Evolutionary conservation across 345 rosid genomes (phyloP).

Genomic region (Gossypium mustelinum): DNA sequence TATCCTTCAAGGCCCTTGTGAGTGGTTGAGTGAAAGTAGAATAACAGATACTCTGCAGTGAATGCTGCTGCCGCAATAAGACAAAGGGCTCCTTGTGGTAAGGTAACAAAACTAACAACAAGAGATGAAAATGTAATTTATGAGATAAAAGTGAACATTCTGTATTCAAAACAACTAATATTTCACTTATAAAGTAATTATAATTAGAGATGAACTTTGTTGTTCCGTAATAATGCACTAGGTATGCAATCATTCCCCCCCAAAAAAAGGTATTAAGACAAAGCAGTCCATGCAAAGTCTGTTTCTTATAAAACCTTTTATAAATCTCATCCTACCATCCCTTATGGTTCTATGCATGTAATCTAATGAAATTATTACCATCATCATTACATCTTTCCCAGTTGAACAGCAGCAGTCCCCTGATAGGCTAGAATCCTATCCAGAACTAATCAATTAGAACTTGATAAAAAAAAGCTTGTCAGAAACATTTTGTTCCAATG

Average conservation of each 20-base stretch:
- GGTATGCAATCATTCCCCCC: slow-evolving; percentile 3
- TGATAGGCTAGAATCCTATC: too few species aligned
- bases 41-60: slow-evolving; percentile 72
- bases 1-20: slow-evolving; percentile 97
- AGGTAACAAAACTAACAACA: slow-evolving; percentile 48
- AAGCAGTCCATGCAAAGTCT: background rate
- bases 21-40: slow-evolving; percentile 90
- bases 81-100: slow-evolving; percentile 76
- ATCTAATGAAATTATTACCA: background rate
- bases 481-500: background rate
- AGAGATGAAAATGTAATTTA: background rate
- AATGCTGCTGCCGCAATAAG: slow-evolving; percentile 77
- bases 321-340: background rate
- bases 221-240: background rate
- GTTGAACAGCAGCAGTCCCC: background rate
- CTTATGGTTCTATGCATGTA: background rate
- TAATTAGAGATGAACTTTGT: background rate
- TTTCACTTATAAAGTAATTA: background rate
- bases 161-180: background rate
- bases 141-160: too few species aligned
- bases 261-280: background rate
- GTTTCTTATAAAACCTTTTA: background rate
- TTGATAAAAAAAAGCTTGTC: background rate
- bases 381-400: background rate
- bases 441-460: background rate